phyloP scores from a whole-genome alignment of 2,329 filamentous ascomycete genomes.

The Blumeriella jaapii region DNA sequence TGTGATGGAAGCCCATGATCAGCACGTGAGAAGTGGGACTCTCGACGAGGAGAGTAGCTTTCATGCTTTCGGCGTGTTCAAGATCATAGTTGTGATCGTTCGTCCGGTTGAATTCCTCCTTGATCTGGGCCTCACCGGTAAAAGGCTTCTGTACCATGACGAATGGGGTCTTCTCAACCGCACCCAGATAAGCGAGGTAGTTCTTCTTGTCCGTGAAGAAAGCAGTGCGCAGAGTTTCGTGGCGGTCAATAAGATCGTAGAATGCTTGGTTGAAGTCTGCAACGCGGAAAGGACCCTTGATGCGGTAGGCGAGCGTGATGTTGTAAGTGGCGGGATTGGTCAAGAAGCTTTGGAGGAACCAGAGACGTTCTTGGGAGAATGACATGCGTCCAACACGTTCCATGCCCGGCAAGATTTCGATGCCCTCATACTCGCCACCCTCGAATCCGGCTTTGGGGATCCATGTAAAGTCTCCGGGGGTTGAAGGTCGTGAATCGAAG shows the following conservation, averaged over 20 bases:
- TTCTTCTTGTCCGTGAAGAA: slow-evolving; percentile 17
- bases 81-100: slow-evolving; percentile 7
- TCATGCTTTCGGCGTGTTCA: slow-evolving; percentile 6
- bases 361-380: slow-evolving; percentile 15
- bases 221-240: slow-evolving; percentile 23
- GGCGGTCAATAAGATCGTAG: slow-evolving; percentile 11
- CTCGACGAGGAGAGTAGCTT: slow-evolving; percentile 4
- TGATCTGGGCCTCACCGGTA: slow-evolving; percentile 8
- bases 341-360: slow-evolving; percentile 19
- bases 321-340: slow-evolving; percentile 23
- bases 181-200: slow-evolving; percentile 7
- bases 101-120: slow-evolving; percentile 7
- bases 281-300: slow-evolving; percentile 17
- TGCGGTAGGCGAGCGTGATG: slow-evolving; percentile 11
- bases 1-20: slow-evolving; percentile 36
- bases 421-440: slow-evolving; percentile 5
- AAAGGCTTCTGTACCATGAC: slow-evolving; percentile 9
- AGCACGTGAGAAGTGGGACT: slow-evolving; percentile 28
- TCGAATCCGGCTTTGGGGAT: slow-evolving; percentile 5
- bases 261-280: slow-evolving; percentile 17
- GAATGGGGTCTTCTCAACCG: slow-evolving; percentile 9
- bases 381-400: slow-evolving; percentile 8
- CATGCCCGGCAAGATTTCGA: slow-evolving; percentile 6
- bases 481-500: slow-evolving; percentile 5
- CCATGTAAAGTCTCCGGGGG: slow-evolving; percentile 8